Conservation (phyloP, 1,284 basidiomycete species). For the Cutaneotrichosporon sp. region DNA sequence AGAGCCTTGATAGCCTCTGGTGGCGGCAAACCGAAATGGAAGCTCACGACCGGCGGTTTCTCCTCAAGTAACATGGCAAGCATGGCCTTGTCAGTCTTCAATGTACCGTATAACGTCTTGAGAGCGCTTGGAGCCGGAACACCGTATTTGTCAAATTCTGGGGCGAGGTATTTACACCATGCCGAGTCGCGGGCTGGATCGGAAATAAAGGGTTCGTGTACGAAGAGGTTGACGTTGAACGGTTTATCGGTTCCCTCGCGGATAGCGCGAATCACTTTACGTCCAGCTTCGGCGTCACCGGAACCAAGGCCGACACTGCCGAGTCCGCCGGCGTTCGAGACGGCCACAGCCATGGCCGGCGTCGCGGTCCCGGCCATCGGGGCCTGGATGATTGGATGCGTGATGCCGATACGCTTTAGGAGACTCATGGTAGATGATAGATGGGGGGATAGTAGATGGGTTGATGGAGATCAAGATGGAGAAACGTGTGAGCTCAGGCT, state of each 20-base stretch:
- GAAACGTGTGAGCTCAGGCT: background rate
- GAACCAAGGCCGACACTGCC: conserved; percentile 45
- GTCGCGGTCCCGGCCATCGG: conserved; percentile 47
- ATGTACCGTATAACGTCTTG: conserved; percentile 34
- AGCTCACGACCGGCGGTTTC: conserved; percentile 37
- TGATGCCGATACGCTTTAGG: conserved; percentile 29
- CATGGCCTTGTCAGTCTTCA: conserved; percentile 35
- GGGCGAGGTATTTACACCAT: conserved; percentile 33
- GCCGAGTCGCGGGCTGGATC: conserved; percentile 19
- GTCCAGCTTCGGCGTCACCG: conserved; percentile 17
- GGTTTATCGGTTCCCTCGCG: conserved; percentile 28
- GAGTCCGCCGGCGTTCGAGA: conserved; percentile 44
- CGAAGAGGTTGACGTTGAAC: conserved; percentile 47
- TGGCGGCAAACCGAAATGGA: conserved; percentile 46
- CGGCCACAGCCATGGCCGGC: conserved; percentile 41
- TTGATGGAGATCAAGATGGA: background rate
- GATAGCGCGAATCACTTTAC: conserved; percentile 31
- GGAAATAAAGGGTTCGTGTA: conserved; percentile 15
- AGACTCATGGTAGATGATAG: conserved; percentile 7
- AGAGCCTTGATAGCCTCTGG: conserved; percentile 23
- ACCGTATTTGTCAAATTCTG: conserved; percentile 29
- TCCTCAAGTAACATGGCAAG: conserved; percentile 36
- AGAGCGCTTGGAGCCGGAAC: conserved; percentile 29
- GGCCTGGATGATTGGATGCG: conserved; percentile 43
- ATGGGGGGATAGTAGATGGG: background rate